phyloP scores from a whole-genome alignment of 208 protist genomes.

The Leptomonas seymouri region DNA sequence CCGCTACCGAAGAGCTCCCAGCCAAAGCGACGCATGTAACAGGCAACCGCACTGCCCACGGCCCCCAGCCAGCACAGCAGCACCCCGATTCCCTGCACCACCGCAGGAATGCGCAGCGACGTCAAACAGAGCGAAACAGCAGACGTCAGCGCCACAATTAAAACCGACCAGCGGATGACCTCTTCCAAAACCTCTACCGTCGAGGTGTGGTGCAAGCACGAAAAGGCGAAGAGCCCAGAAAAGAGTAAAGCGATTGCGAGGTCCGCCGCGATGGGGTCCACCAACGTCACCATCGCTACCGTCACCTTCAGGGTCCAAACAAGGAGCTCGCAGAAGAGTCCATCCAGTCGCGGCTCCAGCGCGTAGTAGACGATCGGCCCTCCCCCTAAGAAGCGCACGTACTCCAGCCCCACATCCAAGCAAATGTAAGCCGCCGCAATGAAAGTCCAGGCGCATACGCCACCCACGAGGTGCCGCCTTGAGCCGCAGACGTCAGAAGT shows the following conservation, averaged over 20 bases:
- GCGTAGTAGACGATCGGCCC: slow-evolving; percentile 27
- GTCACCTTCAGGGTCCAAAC: slow-evolving; percentile 34
- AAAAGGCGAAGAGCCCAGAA: slow-evolving; percentile 18
- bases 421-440: slow-evolving; percentile 13
- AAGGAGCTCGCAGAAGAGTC: slow-evolving; percentile 30
- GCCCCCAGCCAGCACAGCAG: slow-evolving; percentile 20
- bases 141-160: slow-evolving; percentile 15
- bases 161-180: slow-evolving; percentile 16
- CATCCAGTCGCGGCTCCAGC: slow-evolving; percentile 28
- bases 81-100: slow-evolving; percentile 11
- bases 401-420: slow-evolving; percentile 19
- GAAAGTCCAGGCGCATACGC: slow-evolving; percentile 14
- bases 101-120: slow-evolving; percentile 11
- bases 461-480: slow-evolving; percentile 13
- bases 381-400: slow-evolving; percentile 18
- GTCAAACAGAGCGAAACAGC: slow-evolving; percentile 12
- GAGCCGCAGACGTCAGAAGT: slow-evolving; percentile 11
- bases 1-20: slow-evolving; percentile 28
- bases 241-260: slow-evolving; percentile 7
- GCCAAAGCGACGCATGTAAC: slow-evolving; percentile 30
- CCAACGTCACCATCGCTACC: slow-evolving; percentile 7
- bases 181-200: slow-evolving; percentile 29
- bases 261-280: slow-evolving; percentile 13
- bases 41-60: slow-evolving; percentile 3
- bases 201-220: slow-evolving; percentile 4